These are phyloP conservation scores for Lathyrus sativus DNA, from an alignment of 306 rosid species.

Conservation along the genomic window DNA sequence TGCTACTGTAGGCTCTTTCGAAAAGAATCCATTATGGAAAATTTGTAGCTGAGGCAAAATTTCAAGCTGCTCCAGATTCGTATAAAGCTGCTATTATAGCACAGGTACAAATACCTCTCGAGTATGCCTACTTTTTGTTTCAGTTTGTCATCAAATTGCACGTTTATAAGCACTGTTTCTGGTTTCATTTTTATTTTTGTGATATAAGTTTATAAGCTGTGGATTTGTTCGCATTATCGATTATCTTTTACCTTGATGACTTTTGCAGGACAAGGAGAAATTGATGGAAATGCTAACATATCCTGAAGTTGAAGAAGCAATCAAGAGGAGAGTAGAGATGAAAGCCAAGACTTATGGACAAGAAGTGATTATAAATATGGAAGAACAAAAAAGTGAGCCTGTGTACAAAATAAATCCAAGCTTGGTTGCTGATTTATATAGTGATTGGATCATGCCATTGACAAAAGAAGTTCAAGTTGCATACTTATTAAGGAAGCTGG, in stretches of 20 bases:
- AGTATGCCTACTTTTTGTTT: neutral
- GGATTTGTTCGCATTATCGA: constrained; percentile 16
- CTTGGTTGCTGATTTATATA: constrained; percentile 80
- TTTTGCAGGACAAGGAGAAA: constrained; percentile 68
- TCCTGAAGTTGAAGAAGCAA: constrained; percentile 72
- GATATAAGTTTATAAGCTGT: neutral
- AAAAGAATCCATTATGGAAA: constrained; percentile 95
- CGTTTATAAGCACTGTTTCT: neutral
- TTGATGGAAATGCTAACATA: constrained; percentile 79
- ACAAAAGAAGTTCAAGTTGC: constrained; percentile 94
- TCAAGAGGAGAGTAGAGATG: constrained; percentile 71
- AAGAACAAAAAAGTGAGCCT: constrained; percentile 49
- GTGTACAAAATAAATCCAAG: constrained; percentile 79
- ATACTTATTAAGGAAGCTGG: constrained; percentile 80
- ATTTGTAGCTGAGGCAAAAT: constrained; percentile 91
- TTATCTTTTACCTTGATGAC: constrained; percentile 1
- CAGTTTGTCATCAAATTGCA: neutral
- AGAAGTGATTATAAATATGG: constrained; percentile 57
- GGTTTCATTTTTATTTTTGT: constrained; percentile 24
- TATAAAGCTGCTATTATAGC: constrained; percentile 76
- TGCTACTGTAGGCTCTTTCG: constrained; percentile 67
- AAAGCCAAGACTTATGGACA: constrained; percentile 79
- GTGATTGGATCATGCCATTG: constrained; percentile 97
- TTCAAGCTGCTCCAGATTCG: constrained; percentile 59
- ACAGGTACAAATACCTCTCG: constrained; percentile 54